Base-by-base conservation (phyloP, 1,284 basidiomycete species). In the Cryptococcus sp. region DNA sequence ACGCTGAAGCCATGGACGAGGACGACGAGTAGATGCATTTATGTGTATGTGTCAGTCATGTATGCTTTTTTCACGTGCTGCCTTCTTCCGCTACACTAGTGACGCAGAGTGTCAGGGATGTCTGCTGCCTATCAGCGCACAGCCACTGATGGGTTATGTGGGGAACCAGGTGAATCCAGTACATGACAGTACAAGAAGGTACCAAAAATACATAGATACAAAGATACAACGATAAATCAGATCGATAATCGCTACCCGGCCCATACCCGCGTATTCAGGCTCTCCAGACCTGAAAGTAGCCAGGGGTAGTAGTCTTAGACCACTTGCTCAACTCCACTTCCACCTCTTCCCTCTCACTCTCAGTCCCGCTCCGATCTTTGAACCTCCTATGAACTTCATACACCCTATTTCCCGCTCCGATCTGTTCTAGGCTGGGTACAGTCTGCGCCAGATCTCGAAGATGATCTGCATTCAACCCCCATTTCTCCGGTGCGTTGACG, bases 271-370 rank as follows among this genome's bases (percentile, higher is more conserved):
- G 25, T 6, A 8, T 1, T n/a, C 50, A 78, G 20, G 71, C 74
- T 46, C 76, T 57, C 77, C 76, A 77, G 8, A 76, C 68, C 52
- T 72, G 70, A 57, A 79, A 78, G 63, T 78, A 77, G 0, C 68
- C 70, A 1, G 77, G 76, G 3, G 70, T 72, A 23, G 46, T 48
- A 10, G 69, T 68, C 48, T 60, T 65, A 3, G 55, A 55, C 70
- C 73, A 76, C 35, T 72, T 62, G 47, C 54, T 60, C 15, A 77
- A 62, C 48, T 75, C 70, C 16, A 48, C 52, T 19, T 35, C 30
- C 16, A 35, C 47, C 15, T 73, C 69, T 10, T 65, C 57, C 2
- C 54, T 20, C 35, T 64, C 55, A 1, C 68, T 69, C 1, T 61
- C 65, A n/a, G 69, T 68, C 35, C 47, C 47, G 8, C 47, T 25